Conservation (phyloP, 257 asterid species). For the Fraxinus anomala region DNA sequence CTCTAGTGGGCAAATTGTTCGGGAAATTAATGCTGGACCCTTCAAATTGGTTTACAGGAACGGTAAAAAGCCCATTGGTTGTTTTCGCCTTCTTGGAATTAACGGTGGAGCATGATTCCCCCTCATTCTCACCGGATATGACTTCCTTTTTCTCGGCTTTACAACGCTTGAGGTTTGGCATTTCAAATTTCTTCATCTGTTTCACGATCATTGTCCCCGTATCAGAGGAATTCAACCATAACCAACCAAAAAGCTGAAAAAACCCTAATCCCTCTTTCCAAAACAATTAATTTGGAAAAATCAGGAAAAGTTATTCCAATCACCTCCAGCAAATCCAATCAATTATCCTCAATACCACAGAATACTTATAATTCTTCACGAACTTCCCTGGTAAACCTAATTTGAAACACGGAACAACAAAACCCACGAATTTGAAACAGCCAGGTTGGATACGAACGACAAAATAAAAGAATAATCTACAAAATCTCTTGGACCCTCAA, state of each 20-base stretch:
- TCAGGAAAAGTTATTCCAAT: slow-evolving; percentile 4
- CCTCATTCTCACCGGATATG: slow-evolving; percentile 28
- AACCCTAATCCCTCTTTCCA: slow-evolving; percentile 31
- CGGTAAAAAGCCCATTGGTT: slow-evolving; percentile 36
- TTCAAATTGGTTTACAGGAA: slow-evolving; percentile 54
- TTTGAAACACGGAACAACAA: slow-evolving; percentile 24
- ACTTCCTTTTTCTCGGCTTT: slow-evolving; percentile 42
- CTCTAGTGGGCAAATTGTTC: slow-evolving; percentile 35
- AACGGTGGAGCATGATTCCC: slow-evolving; percentile 36
- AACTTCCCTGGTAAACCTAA: slow-evolving; percentile 34
- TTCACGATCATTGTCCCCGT: slow-evolving; percentile 46
- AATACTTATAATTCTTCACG: slow-evolving; percentile 8
- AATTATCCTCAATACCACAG: neutral
- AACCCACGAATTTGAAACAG: slow-evolving; percentile 24
- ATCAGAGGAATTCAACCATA: slow-evolving; percentile 26
- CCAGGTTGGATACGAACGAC: slow-evolving; percentile 10
- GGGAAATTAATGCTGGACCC: slow-evolving; percentile 36
- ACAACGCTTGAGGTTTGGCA: slow-evolving; percentile 66
- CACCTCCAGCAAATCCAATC: slow-evolving; percentile 23
- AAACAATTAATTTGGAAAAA: neutral
- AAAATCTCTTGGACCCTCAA: neutral
- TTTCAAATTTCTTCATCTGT: slow-evolving; percentile 35
- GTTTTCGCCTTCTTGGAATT: slow-evolving; percentile 32
- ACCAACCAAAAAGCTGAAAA: slow-evolving; percentile 13
- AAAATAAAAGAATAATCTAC: neutral